A percentile compares a stretch with the other conserved stretches of the same genome.
Conservation (phyloP, 345 rosid genomes). For the Acer campestre region DNA sequence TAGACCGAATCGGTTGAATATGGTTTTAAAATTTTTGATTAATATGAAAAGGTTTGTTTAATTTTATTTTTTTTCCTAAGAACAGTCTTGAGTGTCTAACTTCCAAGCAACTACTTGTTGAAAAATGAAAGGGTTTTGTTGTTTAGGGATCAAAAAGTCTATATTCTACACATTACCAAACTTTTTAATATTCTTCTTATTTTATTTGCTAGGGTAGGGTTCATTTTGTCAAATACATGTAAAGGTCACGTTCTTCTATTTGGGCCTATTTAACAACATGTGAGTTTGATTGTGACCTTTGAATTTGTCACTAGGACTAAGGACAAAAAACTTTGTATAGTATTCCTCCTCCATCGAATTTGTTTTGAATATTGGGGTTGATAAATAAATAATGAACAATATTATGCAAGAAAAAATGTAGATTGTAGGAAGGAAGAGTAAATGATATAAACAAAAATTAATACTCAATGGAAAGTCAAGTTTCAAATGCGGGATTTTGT, state of each 20-base stretch:
- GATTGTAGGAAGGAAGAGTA: not conserved
- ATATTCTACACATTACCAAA: not conserved
- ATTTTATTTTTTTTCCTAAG: not conserved
- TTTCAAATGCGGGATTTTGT: too few relatives aligned
- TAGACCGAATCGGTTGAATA: not conserved
- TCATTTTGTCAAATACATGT: slow-evolving; percentile 14
- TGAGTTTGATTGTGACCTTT: not conserved
- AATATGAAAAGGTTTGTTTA: not conserved
- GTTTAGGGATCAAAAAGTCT: slow-evolving; percentile 6
- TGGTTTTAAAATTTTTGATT: not conserved
- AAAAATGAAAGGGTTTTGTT: slow-evolving; percentile 3
- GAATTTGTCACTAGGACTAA: not conserved
- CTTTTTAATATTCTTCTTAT: not conserved
- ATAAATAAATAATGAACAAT: not conserved
- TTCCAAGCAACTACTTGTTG: slow-evolving; percentile 17
- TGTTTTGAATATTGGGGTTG: too few relatives aligned
- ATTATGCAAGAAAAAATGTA: not conserved
- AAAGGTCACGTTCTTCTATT: not conserved
- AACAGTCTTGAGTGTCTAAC: not conserved
- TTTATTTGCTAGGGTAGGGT: slow-evolving; percentile 5
- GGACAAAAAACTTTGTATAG: too few relatives aligned
- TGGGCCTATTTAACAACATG: not conserved
- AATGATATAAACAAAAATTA: too few relatives aligned
- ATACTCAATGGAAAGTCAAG: too few relatives aligned
- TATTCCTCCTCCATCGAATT: too few relatives aligned